Evolutionary conservation across 768 basidiomycete species (phyloP), one percentile per base, ranked within the genome.

Genomic region (Chlorophyllum brunneum): DNA sequence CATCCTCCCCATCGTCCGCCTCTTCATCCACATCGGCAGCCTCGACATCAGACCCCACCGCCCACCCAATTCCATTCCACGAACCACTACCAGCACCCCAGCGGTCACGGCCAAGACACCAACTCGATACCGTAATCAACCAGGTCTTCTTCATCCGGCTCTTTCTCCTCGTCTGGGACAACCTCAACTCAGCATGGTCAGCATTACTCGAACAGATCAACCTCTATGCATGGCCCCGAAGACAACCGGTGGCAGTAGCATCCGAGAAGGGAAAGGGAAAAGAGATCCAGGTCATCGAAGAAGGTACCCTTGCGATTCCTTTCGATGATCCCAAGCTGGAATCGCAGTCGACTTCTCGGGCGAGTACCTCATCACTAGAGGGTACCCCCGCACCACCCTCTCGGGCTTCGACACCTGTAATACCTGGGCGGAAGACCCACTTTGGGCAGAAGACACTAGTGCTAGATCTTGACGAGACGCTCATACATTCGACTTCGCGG

Each of bases 381-480:
- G 48, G 56, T 22, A 24, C 31, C 5, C 55, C 61, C 26, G 51
- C 54, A 43, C 42, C 55, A 16, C 48, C 56, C 37, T 69, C 74
- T 16, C 70, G 79, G 46, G 71, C 78, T 42, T 63, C 75, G 3
- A 81, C 83, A 0, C 81, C 85, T 50, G 67, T 72, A n/a, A 63
- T 74, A 20, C 58, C 67, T 15, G 58, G 76, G 10, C 79, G 82
- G 58, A 84, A 78, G 61, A 81, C 85, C 0, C 84, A 86, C 2
- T 87, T 95, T 57, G 86, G 86, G 60, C 75, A 82, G 27, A 99
- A 99, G 75, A 97, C 94, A 0, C 84, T 99, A 31, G 94, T 99
- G 26, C 82, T 99, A 38, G 97, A 99, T 71, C 77, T 99, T 46
- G 97, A 99, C 67, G 97, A 99, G 72, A 99, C 97, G 0, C 82